phyloP scores from a whole-genome alignment of 352 stramenopile species.

The Phytophthora pisi region DNA sequence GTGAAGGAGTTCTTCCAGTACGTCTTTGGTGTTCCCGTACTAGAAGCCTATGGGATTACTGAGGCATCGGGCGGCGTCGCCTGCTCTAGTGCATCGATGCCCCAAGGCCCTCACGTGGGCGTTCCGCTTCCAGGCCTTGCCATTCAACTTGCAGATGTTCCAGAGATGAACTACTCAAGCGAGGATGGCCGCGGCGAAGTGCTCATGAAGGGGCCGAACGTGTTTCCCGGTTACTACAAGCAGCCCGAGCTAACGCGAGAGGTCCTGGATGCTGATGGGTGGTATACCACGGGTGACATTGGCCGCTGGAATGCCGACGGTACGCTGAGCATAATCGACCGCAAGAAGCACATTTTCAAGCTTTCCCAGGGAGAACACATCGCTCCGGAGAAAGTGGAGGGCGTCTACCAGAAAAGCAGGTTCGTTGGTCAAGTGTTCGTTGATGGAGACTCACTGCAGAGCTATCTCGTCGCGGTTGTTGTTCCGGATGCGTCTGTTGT shows the following conservation, averaged over 20 bases:
- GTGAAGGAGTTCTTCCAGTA: conserved; percentile 96
- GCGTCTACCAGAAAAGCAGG: conserved; percentile 86
- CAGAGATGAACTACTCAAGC: conserved; percentile 94
- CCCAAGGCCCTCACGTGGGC: conserved; percentile 88
- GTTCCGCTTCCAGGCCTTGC: conserved; percentile 79
- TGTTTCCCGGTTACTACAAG: conserved; percentile 95
- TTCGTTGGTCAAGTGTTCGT: conserved; percentile 95
- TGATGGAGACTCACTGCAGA: conserved; percentile 94
- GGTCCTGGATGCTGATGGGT: conserved; percentile 90
- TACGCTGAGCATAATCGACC: conserved; percentile 86
- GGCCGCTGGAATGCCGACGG: conserved; percentile 92
- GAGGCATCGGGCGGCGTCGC: conserved; percentile 60
- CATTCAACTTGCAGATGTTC: conserved; percentile 92
- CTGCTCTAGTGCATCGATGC: conserved; percentile 33
- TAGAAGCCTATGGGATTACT: conserved; percentile 96
- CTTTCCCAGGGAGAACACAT: conserved; percentile 95
- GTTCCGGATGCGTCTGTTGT: conserved; percentile 90
- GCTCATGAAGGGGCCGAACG: conserved; percentile 78
- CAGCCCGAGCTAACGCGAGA: conserved; percentile 89
- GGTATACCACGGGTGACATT: conserved; percentile 97
- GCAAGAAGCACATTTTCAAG: conserved; percentile 94
- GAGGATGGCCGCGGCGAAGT: conserved; percentile 63
- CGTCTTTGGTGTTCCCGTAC: conserved; percentile 90
- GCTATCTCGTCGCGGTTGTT: conserved; percentile 91
- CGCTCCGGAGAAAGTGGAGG: conserved; percentile 96